Percentiles rank a stretch among this genome's conserved stretches.
These are phyloP conservation scores for Trifolium repens DNA, from an alignment of 306 rosid species.

Conservation along the genomic window DNA sequence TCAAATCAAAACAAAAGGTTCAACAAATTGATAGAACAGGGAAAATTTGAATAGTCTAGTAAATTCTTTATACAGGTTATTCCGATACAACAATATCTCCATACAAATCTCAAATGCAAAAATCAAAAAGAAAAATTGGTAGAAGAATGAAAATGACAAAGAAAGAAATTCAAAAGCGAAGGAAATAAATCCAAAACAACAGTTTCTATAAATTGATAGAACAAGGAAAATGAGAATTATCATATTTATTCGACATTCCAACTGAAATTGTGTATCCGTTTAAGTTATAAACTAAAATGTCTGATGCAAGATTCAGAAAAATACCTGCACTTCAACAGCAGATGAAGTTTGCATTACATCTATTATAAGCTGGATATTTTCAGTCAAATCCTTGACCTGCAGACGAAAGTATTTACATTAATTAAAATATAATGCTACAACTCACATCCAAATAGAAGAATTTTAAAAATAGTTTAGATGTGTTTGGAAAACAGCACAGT, in stretches of 20 bases:
- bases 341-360: conserved; percentile 68
- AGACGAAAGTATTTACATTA: conserved; percentile 19
- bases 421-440: conserved; percentile 26
- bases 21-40: background rate
- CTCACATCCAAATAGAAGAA: conserved; percentile 13
- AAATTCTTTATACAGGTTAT: background rate
- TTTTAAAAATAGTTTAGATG: background rate
- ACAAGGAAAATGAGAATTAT: conserved; percentile 13
- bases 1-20: conserved; percentile 16
- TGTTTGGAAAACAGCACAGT: conserved; percentile 6
- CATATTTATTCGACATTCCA: conserved; percentile 11
- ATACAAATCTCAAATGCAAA: conserved; percentile 20
- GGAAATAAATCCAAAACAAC: background rate
- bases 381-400: conserved; percentile 75
- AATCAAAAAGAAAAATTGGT: conserved; percentile 32
- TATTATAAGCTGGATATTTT: conserved; percentile 64
- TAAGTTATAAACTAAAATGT: conserved; percentile 16
- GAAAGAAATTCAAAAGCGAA: conserved; percentile 1
- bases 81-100: conserved; percentile 5
- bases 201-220: background rate
- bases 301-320: conserved; percentile 25
- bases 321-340: conserved; percentile 75
- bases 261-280: background rate
- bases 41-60: conserved; percentile 11
- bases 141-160: background rate